Evolutionary conservation across 331 rosid genomes (phyloP).

Genomic region (Quercus lobata): DNA sequence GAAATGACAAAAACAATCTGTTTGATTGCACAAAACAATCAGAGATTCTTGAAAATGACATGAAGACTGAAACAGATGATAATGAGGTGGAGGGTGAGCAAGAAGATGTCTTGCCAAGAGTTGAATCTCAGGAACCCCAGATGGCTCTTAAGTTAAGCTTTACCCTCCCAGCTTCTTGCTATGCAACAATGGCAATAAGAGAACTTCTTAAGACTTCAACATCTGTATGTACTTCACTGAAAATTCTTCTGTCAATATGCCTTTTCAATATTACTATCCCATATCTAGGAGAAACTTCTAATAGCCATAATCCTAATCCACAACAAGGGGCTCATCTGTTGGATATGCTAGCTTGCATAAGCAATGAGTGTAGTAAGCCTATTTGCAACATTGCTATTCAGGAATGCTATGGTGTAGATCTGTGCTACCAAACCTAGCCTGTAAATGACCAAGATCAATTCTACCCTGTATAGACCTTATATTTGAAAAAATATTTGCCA

Average conservation of each 20-base stretch:
- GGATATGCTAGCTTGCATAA: not conserved
- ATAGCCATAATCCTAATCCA: not conserved
- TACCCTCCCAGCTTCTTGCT: constrained; percentile 89
- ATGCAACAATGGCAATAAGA: constrained; percentile 97
- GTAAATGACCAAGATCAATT: not conserved
- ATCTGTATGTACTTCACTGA: constrained; percentile 56
- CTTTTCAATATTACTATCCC: constrained; percentile 4
- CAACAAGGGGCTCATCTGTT: not conserved
- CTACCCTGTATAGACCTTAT: not conserved
- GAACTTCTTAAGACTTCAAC: constrained; percentile 96
- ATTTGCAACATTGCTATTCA: not conserved
- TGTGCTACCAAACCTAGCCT: not conserved
- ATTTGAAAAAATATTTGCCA: not conserved
- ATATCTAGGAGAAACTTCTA: constrained; percentile 2
- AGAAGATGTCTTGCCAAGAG: constrained; percentile 23
- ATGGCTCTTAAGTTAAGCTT: constrained; percentile 79
- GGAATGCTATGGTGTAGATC: not conserved
- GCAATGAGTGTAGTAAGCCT: not conserved
- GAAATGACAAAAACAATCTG: constrained; percentile 27
- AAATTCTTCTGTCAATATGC: not conserved
- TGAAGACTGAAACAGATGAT: constrained; percentile 22
- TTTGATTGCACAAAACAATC: constrained; percentile 29
- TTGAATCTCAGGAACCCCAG: constrained; percentile 53
- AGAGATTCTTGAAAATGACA: constrained; percentile 32
- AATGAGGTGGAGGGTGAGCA: constrained; percentile 25